phyloP scores from a whole-genome alignment of 768 basidiomycete genomes.

The Rhodotorula toruloides region DNA sequence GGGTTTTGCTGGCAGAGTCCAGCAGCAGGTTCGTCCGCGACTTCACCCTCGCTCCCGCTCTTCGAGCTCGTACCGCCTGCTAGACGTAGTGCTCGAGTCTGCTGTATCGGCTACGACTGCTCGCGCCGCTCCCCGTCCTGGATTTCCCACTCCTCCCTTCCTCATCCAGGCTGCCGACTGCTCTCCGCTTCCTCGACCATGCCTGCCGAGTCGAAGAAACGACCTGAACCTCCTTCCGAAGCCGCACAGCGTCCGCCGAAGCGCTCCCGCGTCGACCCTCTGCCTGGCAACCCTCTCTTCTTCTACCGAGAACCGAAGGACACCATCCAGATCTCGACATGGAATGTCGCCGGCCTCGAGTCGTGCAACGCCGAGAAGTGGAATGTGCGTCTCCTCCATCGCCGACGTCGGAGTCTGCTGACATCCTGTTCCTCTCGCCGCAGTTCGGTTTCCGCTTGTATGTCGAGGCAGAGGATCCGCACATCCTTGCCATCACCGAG shows the following conservation, averaged over 20 bases:
- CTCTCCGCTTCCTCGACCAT: too few relatives aligned
- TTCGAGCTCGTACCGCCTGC: too few relatives aligned
- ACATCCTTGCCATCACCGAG: constrained; percentile 75
- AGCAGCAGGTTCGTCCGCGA: too few relatives aligned
- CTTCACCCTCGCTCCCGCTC: too few relatives aligned
- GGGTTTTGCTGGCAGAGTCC: too few relatives aligned
- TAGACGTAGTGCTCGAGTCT: too few relatives aligned
- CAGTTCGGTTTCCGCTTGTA: constrained; percentile 73
- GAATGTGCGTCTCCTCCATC: constrained; percentile 1
- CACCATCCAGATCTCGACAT: constrained; percentile 60
- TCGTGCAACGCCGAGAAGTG: constrained; percentile 47
- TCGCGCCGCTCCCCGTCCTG: too few relatives aligned
- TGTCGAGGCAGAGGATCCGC: constrained; percentile 77
- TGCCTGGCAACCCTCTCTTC: constrained; percentile 18
- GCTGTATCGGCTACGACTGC: too few relatives aligned
- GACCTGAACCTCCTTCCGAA: neutral
- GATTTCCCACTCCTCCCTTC: neutral
- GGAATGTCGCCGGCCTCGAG: constrained; percentile 75
- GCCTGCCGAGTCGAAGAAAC: neutral
- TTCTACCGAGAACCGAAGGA: constrained; percentile 41
- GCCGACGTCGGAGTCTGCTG: neutral
- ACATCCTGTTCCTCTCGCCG: too few relatives aligned
- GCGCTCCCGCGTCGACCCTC: neutral
- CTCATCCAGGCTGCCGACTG: too few relatives aligned
- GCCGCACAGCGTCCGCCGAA: neutral